phyloP scores from a whole-genome alignment of 1,284 basidiomycete genomes.

The Sanguinoderma infundibulare region DNA sequence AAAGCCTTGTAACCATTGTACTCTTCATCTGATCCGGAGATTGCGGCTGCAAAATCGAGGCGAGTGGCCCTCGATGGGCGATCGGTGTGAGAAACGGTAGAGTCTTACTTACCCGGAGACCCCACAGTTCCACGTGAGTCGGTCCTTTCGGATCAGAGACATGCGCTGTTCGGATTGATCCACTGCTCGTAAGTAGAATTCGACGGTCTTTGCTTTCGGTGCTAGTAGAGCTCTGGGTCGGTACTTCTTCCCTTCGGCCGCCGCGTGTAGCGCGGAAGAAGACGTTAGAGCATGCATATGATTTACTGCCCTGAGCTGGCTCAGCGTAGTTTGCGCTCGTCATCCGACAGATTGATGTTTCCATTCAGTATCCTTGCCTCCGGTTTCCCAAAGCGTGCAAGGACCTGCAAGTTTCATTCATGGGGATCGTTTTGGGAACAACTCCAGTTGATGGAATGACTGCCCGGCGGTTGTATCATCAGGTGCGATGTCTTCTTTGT shows the following conservation, averaged over 20 bases:
- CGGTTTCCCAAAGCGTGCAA: background rate
- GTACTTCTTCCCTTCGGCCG: background rate
- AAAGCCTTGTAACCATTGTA: slow-evolving; percentile 11
- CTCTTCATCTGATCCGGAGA: slow-evolving; percentile 17
- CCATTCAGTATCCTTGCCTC: background rate
- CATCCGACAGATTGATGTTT: background rate
- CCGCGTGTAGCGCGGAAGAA: background rate
- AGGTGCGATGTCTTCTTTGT: background rate
- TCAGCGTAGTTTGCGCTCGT: too few relatives aligned
- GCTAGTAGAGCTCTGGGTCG: background rate
- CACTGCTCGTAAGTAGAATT: background rate
- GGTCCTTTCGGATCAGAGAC: background rate
- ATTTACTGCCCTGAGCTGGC: too few relatives aligned
- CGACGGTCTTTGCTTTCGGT: background rate
- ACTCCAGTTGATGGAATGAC: background rate
- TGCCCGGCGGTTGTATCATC: background rate
- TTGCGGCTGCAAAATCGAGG: slow-evolving; percentile 1
- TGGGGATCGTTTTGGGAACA: background rate
- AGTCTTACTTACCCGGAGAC: background rate
- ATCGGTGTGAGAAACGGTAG: slow-evolving; percentile 13
- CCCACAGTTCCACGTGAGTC: background rate
- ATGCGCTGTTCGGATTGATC: too few relatives aligned
- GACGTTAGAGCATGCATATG: background rate
- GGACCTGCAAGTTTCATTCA: background rate
- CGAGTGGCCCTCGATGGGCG: slow-evolving; percentile 11